Conservation (phyloP, 1,139 yeast genomes). For the Suhomyces bribrorum region DNA sequence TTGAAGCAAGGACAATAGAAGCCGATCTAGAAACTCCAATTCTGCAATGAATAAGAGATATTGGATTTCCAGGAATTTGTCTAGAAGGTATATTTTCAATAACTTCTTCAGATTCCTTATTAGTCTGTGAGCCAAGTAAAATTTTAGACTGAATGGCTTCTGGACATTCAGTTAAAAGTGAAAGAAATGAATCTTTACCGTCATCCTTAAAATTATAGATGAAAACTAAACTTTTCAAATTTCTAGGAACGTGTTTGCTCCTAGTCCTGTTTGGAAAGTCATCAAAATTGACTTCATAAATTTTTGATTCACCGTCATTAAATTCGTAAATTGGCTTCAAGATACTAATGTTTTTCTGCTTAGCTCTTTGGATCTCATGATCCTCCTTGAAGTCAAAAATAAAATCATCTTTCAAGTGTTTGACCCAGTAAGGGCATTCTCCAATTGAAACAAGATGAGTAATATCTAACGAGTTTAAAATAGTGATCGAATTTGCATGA, state of each 20-base stretch:
- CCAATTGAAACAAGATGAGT: constrained; percentile 38
- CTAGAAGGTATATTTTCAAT: background rate
- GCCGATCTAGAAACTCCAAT: constrained; percentile 94
- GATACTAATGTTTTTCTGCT: constrained; percentile 7
- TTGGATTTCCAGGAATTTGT: background rate
- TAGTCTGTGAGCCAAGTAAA: constrained; percentile 22
- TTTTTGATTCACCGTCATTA: constrained; percentile 26
- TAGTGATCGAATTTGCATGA: constrained; percentile 38
- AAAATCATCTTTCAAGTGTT: constrained; percentile 18
- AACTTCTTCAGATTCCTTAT: constrained; percentile 31
- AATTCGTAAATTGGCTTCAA: constrained; percentile 27
- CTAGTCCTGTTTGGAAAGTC: constrained; percentile 13
- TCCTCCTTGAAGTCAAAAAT: constrained; percentile 23
- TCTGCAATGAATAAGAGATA: constrained; percentile 78
- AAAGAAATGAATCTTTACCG: constrained; percentile 39
- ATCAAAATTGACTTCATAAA: constrained; percentile 30
- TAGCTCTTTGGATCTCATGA: constrained; percentile 8
- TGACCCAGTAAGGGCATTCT: constrained; percentile 40
- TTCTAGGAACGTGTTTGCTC: constrained; percentile 18
- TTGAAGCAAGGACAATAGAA: constrained; percentile 85
- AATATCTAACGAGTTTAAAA: constrained; percentile 27
- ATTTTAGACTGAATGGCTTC: constrained; percentile 32
- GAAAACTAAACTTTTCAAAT: constrained; percentile 30
- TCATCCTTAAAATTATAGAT: constrained; percentile 43
- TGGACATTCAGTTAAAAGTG: constrained; percentile 36